Evolutionary conservation across 768 basidiomycete species (phyloP).

Genomic region (Leccinum boreale): DNA sequence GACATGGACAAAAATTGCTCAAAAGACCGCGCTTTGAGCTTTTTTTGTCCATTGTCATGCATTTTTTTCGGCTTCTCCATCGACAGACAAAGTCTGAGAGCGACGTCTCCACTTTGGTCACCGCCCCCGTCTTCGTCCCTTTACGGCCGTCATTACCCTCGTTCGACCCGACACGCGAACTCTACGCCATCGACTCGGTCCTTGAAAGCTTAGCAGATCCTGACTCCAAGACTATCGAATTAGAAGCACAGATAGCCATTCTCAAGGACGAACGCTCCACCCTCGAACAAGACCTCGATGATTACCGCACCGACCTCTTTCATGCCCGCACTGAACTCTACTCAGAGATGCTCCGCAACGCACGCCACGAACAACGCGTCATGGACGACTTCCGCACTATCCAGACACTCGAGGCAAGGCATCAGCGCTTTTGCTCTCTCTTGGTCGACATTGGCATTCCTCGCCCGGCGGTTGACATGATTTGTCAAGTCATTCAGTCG

Average conservation of each 20-base stretch:
- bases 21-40: background rate
- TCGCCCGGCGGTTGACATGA: conserved; percentile 17
- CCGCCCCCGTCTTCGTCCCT: conserved; percentile 24
- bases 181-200: conserved; percentile 8
- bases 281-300: conserved; percentile 27
- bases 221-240: conserved; percentile 6
- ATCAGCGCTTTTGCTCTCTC: conserved; percentile 22
- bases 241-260: conserved; percentile 11
- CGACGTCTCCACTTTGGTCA: conserved; percentile 30
- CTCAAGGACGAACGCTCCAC: conserved; percentile 15
- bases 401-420: conserved; percentile 25
- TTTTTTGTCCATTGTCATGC: conserved; percentile 31
- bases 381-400: conserved; percentile 25
- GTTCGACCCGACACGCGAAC: conserved; percentile 23
- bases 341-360: conserved; percentile 26
- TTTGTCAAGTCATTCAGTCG: conserved; percentile 21
- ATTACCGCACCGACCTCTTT: conserved; percentile 28
- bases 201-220: background rate
- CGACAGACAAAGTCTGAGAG: conserved; percentile 47
- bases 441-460: conserved; percentile 30
- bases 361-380: conserved; percentile 25
- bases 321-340: conserved; percentile 27
- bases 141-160: conserved; percentile 20
- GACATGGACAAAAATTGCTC: background rate
- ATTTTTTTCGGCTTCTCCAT: conserved; percentile 46